Base-by-base conservation (phyloP, 495 filamentous ascomycete species). In the Aspergillus homomorphus region DNA sequence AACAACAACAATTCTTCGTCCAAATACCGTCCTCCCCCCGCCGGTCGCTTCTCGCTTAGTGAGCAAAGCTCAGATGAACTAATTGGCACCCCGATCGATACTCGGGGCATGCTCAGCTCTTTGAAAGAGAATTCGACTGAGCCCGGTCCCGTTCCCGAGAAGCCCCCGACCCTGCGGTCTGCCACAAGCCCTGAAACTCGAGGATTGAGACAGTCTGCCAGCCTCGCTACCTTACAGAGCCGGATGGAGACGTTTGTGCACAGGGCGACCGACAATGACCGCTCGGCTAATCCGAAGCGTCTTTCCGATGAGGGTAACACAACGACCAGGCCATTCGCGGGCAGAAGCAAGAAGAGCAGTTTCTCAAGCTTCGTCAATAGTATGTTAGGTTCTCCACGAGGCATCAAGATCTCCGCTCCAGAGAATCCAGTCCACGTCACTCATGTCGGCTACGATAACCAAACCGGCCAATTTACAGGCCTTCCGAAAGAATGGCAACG, bases 381-480 rank as follows among this genome's bases (percentile, higher is more conserved):
- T 73, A 82, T 97, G 72, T 82, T 98, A 48, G 91, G 94, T 38
- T 93, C 90, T 23, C 94, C 89, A 43, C 88, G 91, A 62, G 89
- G 89, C 59, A 88, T 94, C 33, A 88, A 95, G 66, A 98, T 98
- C 60, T 98, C 94, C 6, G 87, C 90, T 9, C 94, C 94, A 44
- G 92, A 96, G 72, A 97, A 98, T 68, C 95, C 95, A 12, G 91
- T 98, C 24, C 94, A 98, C 70, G 88, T 98, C 54, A 98, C 95
- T 45, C 94, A 98, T 69, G 94, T 98, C 54, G 92, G 95, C 51
- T 96, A 96, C 70, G 92, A 98, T 72, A 96, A 95, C 75, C 83
- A 91, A 63, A 98, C 94, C 3, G 94, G 94, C 56, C 90, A 97
- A 72, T 98, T 96, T 71, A 98, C 94, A 38, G 94, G 94, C 60